A percentile compares a stretch with the other conserved stretches of the same genome.
These are phyloP conservation scores for Daldinia vernicosa DNA, from an alignment of 495 filamentous ascomycete genomes.

Conservation along the genomic window DNA sequence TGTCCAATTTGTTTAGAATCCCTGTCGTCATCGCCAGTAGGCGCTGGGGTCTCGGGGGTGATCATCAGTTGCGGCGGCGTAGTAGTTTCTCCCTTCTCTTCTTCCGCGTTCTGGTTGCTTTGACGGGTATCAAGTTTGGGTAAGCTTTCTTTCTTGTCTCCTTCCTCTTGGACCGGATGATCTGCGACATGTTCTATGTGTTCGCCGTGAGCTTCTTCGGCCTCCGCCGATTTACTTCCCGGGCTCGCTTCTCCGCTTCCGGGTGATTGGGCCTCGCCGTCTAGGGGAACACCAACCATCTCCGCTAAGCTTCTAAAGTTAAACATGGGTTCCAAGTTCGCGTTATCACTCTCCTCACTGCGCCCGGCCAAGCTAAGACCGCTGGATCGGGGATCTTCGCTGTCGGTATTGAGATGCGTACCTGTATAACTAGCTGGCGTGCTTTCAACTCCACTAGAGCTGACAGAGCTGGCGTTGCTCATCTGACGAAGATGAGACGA, in stretches of 20 bases:
- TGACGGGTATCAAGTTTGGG: constrained; percentile 20
- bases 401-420: constrained; percentile 47
- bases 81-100: constrained; percentile 5
- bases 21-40: constrained; percentile 35
- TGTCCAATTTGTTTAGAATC: constrained; percentile 54
- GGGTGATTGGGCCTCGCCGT: constrained; percentile 41
- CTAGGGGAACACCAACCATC: constrained; percentile 73
- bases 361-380: constrained; percentile 51
- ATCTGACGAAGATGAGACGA: constrained; percentile 79
- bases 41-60: constrained; percentile 53
- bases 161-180: neutral
- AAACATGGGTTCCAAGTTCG: constrained; percentile 80
- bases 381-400: constrained; percentile 59
- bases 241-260: constrained; percentile 18
- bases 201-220: constrained; percentile 33
- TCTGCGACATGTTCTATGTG: constrained; percentile 39
- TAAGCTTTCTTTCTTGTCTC: constrained; percentile 8
- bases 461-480: constrained; percentile 82
- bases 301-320: constrained; percentile 90
- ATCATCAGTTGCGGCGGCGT: constrained; percentile 50
- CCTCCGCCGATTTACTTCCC: constrained; percentile 28
- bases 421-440: constrained; percentile 61
- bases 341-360: constrained; percentile 57
- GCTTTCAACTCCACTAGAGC: constrained; percentile 77
- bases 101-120: constrained; percentile 13